Evolutionary conservation across 1,284 basidiomycete species (phyloP).

Genomic region (Sporisorium sorghi): DNA sequence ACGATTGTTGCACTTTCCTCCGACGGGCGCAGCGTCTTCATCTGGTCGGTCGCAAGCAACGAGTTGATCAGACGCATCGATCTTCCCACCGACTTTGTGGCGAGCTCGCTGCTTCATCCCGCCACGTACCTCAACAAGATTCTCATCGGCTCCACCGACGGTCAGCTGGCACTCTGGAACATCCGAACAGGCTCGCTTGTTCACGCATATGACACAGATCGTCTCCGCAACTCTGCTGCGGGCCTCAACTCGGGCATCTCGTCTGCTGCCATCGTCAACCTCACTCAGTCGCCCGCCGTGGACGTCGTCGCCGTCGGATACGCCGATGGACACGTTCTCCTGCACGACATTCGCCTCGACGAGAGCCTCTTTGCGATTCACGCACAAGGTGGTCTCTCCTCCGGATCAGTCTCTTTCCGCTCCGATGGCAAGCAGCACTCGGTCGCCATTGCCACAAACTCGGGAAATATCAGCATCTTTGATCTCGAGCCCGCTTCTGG

Average conservation of each 20-base stretch:
- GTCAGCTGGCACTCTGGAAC: conserved; percentile 93
- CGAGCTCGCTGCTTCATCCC: conserved; percentile 86
- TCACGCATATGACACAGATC: conserved; percentile 70
- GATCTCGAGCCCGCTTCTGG: conserved; percentile 57
- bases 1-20: conserved; percentile 73
- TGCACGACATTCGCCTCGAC: conserved; percentile 90
- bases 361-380: conserved; percentile 82
- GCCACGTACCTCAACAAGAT: conserved; percentile 98
- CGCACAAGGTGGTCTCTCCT: conserved; percentile 73
- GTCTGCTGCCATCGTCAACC: conserved; percentile 69
- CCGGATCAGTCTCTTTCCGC: conserved; percentile 83
- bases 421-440: conserved; percentile 76
- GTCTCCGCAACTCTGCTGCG: conserved; percentile 37
- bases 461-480: conserved; percentile 65
- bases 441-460: conserved; percentile 61
- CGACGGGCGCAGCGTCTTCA: conserved; percentile 81
- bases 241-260: conserved; percentile 62
- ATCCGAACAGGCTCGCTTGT: conserved; percentile 74
- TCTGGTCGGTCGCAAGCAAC: conserved; percentile 76
- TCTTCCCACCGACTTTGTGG: conserved; percentile 75
- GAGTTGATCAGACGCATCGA: conserved; percentile 46
- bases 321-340: conserved; percentile 83
- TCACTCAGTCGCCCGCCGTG: conserved; percentile 92
- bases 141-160: conserved; percentile 83
- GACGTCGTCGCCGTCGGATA: conserved; percentile 94